Base-by-base conservation (phyloP, 106 monocot genomes). In the Apostasia ramifera region DNA sequence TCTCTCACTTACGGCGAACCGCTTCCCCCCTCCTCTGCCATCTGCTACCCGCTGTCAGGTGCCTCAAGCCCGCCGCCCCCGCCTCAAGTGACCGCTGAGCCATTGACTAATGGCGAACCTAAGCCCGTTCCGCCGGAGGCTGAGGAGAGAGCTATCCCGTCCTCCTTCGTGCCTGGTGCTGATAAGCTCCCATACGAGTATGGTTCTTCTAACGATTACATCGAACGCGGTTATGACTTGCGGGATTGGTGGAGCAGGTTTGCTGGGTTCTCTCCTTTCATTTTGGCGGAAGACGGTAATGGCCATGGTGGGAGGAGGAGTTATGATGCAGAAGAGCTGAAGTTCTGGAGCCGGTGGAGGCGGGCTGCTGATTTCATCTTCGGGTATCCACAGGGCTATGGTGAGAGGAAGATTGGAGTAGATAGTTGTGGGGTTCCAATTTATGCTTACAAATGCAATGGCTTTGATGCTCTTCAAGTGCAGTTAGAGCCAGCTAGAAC, bases 311-410 rank as follows among this genome's bases (percentile, higher is more conserved):
- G 40, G 7, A 44, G 56, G 53, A 40, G 60, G 14, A 26, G 26
- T 26, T 44, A 44, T 54, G 59, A 59, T 41, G 59, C 55, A 50
- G 76, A 52, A 62, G 78, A 76, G 50, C 51, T 38, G 44, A 68
- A 75, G 37, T 71, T 72, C 70, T 79, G 88, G 88, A 76, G 58
- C 3, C 76, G 57, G 66, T 66, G 63, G 70, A 71, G 71, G 74
- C 59, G 89, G 70, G 83, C 79, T 14, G 80, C 79, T 43, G 89
- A 89, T 41, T 92, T 79, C 79, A 84, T 95, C 47, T 95, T 95
- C 45, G 88, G 82, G 13, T 89, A 86, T 76, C 73, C 76, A 2
- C 72, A 82, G 40, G 78, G 78, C 39, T 83, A 74, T 63, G 94
- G 94, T 4, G 84, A 83, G 74, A 76, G 82, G 66, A 79, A 70